These are phyloP conservation scores for Saccharomycopsis fibuligera DNA, from an alignment of 805 yeast genomes.

Conservation along the genomic window DNA sequence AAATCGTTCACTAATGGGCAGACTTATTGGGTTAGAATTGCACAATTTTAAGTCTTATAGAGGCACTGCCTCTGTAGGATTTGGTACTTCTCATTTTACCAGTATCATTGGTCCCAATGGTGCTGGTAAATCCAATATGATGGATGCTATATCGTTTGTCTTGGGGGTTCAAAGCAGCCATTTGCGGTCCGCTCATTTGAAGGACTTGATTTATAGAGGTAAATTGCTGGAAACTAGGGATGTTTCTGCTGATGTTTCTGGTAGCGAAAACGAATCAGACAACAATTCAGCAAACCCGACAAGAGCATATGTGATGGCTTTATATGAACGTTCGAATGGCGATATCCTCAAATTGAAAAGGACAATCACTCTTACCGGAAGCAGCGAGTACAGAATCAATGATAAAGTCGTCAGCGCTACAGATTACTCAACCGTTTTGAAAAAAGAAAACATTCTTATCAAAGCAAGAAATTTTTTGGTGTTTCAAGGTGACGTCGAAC, in stretches of 20 bases:
- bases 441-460: constrained; percentile 72
- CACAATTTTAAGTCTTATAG: constrained; percentile 87
- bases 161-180: constrained; percentile 75
- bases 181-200: constrained; percentile 64
- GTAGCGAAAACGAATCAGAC: constrained; percentile 8
- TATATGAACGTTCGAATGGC: constrained; percentile 58
- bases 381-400: constrained; percentile 64
- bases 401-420: constrained; percentile 51
- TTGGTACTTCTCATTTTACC: constrained; percentile 79
- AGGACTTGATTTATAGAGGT: constrained; percentile 80
- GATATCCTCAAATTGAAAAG: constrained; percentile 57
- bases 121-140: constrained; percentile 93
- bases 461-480: constrained; percentile 90
- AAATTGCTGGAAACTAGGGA: constrained; percentile 28
- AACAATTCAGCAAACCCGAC: constrained; percentile 33
- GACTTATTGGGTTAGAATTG: constrained; percentile 70
- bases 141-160: constrained; percentile 95
- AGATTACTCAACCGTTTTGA: constrained; percentile 61
- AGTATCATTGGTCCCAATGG: constrained; percentile 98
- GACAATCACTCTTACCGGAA: constrained; percentile 49
- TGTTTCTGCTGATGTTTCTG: constrained; percentile 4
- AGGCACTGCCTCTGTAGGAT: constrained; percentile 70
- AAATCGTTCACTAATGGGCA: constrained; percentile 70
- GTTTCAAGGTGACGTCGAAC: constrained; percentile 95
- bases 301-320: constrained; percentile 70